phyloP scores from a whole-genome alignment of 164 flowering plant species.

The Akebia trifoliata region DNA sequence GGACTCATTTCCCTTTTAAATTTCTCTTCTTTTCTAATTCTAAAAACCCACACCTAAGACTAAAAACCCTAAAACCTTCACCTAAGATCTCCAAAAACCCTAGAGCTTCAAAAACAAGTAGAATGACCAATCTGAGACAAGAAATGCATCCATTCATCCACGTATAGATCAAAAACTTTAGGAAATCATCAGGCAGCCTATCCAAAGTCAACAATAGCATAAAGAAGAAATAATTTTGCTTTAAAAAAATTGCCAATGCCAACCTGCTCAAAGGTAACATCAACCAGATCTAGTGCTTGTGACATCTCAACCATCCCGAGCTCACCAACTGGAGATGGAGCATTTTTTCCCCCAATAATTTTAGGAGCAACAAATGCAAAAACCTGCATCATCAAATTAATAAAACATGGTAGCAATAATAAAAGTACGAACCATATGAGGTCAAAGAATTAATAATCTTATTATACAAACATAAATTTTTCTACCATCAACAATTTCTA shows the following conservation, averaged over 20 bases:
- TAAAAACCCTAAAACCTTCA: too few species aligned
- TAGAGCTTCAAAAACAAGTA: too few species aligned
- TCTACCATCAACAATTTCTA: background rate
- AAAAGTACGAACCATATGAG: conserved; percentile 5
- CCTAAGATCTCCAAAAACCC: too few species aligned
- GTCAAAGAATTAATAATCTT: background rate
- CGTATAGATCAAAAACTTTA: too few species aligned
- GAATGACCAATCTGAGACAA: too few species aligned
- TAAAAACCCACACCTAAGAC: too few species aligned
- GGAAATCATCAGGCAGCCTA: too few species aligned
- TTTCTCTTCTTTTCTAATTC: too few species aligned
- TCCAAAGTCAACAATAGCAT: too few species aligned
- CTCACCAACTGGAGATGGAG: conserved; percentile 94
- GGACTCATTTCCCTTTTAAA: too few species aligned
- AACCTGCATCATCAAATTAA: conserved; percentile 45
- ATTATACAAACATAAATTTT: background rate
- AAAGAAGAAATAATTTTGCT: background rate
- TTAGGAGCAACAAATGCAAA: conserved; percentile 96
- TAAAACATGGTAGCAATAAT: background rate
- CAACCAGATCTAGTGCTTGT: conserved; percentile 75
- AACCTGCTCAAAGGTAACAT: conserved; percentile 89
- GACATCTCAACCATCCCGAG: conserved; percentile 99
- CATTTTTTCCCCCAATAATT: conserved; percentile 85
- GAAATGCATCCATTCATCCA: too few species aligned
- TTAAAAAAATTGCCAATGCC: conserved; percentile 9